Percentiles rank a stretch among this genome's conserved stretches.
phyloP scores from a whole-genome alignment of 2,329 filamentous ascomycete genomes.

The Cladophialophora exuberans region DNA sequence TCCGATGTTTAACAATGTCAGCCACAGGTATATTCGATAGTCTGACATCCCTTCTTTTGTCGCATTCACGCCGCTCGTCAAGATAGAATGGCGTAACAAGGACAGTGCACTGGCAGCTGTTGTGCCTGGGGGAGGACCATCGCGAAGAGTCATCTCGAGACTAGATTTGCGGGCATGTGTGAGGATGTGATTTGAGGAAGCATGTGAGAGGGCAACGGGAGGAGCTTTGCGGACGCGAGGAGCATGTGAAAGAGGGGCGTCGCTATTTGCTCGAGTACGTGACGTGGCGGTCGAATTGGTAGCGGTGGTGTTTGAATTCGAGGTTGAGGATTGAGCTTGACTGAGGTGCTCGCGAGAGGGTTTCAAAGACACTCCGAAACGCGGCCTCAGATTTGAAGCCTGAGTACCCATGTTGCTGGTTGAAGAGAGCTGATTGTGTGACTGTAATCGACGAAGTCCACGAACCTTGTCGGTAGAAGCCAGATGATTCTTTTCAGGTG shows the following conservation, averaged over 20 bases:
- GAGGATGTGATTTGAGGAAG: conserved; percentile 49
- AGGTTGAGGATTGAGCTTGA: conserved; percentile 56
- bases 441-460: conserved; percentile 73
- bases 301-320: conserved; percentile 35
- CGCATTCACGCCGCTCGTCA: conserved; percentile 54
- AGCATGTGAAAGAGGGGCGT: conserved; percentile 55
- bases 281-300: conserved; percentile 34
- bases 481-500: conserved; percentile 40
- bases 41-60: conserved; percentile 71
- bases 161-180: conserved; percentile 51
- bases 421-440: conserved; percentile 67
- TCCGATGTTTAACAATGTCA: conserved; percentile 86
- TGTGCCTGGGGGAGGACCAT: conserved; percentile 76
- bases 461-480: conserved; percentile 68
- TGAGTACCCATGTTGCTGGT: conserved; percentile 45
- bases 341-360: conserved; percentile 31
- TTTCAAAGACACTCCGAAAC: conserved; percentile 15
- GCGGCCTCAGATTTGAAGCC: conserved; percentile 25
- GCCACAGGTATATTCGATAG: conserved; percentile 92
- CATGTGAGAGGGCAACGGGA: conserved; percentile 36
- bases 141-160: conserved; percentile 76
- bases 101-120: conserved; percentile 45
- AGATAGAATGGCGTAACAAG: conserved; percentile 52
- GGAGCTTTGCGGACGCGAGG: conserved; percentile 35
- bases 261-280: conserved; percentile 69